Conservation (phyloP, 805 yeast species). For the Isabelozyma gotoi region DNA sequence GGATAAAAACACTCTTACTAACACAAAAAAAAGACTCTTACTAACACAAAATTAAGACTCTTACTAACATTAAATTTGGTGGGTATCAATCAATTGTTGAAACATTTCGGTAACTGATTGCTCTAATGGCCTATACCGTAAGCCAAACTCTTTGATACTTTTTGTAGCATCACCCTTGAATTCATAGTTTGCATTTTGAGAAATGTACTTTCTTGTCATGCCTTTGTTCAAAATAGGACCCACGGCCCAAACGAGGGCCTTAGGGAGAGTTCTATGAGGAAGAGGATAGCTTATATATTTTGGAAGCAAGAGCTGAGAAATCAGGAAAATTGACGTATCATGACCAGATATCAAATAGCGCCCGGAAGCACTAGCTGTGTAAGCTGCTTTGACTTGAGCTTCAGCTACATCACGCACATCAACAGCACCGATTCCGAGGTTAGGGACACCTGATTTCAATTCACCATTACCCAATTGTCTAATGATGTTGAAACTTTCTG, state of each 20-base stretch:
- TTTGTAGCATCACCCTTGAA: constrained; percentile 1
- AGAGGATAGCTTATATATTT: constrained; percentile 2
- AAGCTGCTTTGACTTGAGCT: constrained; percentile 3
- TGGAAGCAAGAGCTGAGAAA: constrained; percentile 1
- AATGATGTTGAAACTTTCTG: constrained; percentile 6
- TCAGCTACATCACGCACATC: constrained; percentile 5
- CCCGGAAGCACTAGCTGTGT: constrained; percentile 1
- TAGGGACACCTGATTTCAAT: constrained; percentile 1
- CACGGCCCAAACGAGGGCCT: constrained; percentile 1
- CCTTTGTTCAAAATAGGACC: constrained; percentile 2
- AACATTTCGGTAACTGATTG: constrained; percentile 4
- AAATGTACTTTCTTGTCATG: constrained; percentile 2
- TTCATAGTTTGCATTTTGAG: not conserved
- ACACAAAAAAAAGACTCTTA: too few relatives aligned
- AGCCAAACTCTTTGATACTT: constrained; percentile 2
- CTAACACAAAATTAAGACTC: too few relatives aligned
- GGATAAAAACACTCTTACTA: too few relatives aligned
- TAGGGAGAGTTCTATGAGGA: not conserved
- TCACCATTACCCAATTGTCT: constrained; percentile 2
- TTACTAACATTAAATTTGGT: constrained; percentile 3
- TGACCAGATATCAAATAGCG: constrained; percentile 5
- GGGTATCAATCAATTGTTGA: constrained; percentile 3
- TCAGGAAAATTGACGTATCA: constrained; percentile 3
- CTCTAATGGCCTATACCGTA: constrained; percentile 4
- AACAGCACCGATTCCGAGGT: constrained; percentile 2